Conservation (phyloP, 768 basidiomycete genomes). For the Termitomyces sp. region DNA sequence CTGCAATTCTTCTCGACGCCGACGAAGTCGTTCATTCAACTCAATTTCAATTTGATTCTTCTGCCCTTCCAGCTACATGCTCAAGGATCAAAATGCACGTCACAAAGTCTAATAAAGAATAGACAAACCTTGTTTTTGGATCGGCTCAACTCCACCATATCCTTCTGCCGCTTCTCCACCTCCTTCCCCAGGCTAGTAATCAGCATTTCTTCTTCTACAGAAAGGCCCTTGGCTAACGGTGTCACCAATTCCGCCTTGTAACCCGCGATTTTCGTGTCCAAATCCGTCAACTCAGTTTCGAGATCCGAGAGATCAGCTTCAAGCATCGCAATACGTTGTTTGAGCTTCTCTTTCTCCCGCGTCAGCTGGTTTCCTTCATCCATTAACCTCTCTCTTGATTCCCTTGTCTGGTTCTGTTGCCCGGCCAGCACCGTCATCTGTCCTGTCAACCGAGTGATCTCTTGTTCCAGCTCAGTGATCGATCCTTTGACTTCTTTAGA, state of each 20-base stretch:
- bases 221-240: constrained; percentile 71
- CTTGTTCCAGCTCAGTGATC: constrained; percentile 74
- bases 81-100: not conserved
- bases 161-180: constrained; percentile 68
- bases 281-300: constrained; percentile 59
- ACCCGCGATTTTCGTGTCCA: constrained; percentile 58
- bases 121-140: constrained; percentile 61
- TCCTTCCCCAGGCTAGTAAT: constrained; percentile 69
- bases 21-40: constrained; percentile 80
- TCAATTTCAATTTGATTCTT: constrained; percentile 90
- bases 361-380: constrained; percentile 55
- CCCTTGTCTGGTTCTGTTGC: constrained; percentile 65
- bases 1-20: constrained; percentile 74
- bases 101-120: not conserved
- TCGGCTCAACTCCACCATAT: constrained; percentile 62
- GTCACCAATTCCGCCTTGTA: constrained; percentile 66
- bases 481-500: constrained; percentile 70
- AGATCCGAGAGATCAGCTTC: constrained; percentile 68
- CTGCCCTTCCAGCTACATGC: constrained; percentile 54
- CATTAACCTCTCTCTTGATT: constrained; percentile 59
- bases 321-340: constrained; percentile 52
- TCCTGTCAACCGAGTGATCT: constrained; percentile 73
- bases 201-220: constrained; percentile 59
- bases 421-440: constrained; percentile 63
- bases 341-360: constrained; percentile 66